A percentile compares a stretch with the other conserved stretches of the same genome.
phyloP scores from a whole-genome alignment of 176 grass and related monocot genomes.

The Secale cereale region DNA sequence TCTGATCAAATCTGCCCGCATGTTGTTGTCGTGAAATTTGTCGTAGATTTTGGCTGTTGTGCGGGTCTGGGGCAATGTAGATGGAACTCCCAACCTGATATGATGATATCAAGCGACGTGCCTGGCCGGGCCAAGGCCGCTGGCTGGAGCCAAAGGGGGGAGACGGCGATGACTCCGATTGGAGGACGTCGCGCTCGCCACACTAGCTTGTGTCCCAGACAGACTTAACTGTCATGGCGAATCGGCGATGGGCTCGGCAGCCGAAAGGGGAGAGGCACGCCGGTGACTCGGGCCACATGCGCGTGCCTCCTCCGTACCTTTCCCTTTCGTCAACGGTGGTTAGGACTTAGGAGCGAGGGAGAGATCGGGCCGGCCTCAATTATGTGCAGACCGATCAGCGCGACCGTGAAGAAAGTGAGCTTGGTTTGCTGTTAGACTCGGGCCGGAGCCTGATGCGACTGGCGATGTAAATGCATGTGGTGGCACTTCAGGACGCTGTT shows the following conservation, averaged over 20 bases:
- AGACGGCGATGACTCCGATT: background rate
- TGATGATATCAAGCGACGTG: background rate
- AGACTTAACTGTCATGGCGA: background rate
- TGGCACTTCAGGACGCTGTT: background rate
- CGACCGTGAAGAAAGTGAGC: background rate
- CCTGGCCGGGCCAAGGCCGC: too few species aligned
- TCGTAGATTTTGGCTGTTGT: background rate
- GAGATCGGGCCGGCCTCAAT: background rate
- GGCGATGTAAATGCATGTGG: background rate
- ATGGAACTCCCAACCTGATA: background rate
- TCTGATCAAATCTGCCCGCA: background rate
- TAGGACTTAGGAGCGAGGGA: background rate
- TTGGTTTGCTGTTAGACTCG: background rate
- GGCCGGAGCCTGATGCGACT: conserved; percentile 21
- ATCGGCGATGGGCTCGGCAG: background rate
- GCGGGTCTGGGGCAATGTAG: background rate
- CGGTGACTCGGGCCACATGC: conserved; percentile 21
- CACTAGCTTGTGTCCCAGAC: conserved; percentile 28
- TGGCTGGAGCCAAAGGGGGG: too few species aligned
- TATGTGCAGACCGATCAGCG: background rate
- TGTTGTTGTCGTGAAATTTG: background rate
- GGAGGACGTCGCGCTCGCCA: conserved; percentile 22
- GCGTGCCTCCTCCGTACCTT: background rate
- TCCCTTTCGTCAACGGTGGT: conserved; percentile 23
- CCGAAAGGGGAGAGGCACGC: conserved; percentile 16